Evolutionary conservation across 257 asterid species (phyloP).

Genomic region (Leptodermis oblonga): DNA sequence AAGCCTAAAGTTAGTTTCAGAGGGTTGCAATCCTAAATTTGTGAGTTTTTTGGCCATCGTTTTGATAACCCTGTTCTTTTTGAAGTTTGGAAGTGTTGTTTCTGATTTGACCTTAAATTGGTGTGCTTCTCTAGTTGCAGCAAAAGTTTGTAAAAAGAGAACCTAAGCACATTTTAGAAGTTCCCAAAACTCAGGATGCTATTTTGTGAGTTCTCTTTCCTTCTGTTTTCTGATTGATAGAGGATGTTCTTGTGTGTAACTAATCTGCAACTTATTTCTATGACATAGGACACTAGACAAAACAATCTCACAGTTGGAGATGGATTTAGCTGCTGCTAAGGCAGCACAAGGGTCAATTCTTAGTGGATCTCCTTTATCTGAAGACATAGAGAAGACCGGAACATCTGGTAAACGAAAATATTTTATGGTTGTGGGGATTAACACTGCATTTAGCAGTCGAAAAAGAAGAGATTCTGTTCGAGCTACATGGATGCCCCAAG

Average conservation of each 20-base stretch:
- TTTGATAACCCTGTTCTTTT: background rate
- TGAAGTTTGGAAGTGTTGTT: background rate
- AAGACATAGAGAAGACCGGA: slow-evolving; percentile 32
- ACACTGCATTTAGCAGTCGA: slow-evolving; percentile 92
- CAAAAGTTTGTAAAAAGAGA: slow-evolving; percentile 48
- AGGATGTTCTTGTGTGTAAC: background rate
- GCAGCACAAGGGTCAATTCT: slow-evolving; percentile 70
- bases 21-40: slow-evolving; percentile 59
- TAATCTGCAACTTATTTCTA: background rate
- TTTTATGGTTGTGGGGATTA: slow-evolving; percentile 74
- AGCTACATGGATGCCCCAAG: slow-evolving; percentile 96
- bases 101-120: background rate
- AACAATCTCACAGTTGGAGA: slow-evolving; percentile 72
- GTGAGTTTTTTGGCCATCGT: slow-evolving; percentile 44
- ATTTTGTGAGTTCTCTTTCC: slow-evolving; percentile 46
- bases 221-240: slow-evolving; percentile 6
- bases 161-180: slow-evolving; percentile 51
- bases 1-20: slow-evolving; percentile 63
- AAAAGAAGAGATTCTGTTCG: slow-evolving; percentile 89
- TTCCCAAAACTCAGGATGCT: slow-evolving; percentile 47
- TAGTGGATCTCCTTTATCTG: slow-evolving; percentile 66
- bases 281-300: slow-evolving; percentile 59
- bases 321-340: slow-evolving; percentile 82
- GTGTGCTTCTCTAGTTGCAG: slow-evolving; percentile 28
- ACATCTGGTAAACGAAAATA: slow-evolving; percentile 45